Conservation (phyloP, 305 asterid species). For the Fraxinus floribunda region DNA sequence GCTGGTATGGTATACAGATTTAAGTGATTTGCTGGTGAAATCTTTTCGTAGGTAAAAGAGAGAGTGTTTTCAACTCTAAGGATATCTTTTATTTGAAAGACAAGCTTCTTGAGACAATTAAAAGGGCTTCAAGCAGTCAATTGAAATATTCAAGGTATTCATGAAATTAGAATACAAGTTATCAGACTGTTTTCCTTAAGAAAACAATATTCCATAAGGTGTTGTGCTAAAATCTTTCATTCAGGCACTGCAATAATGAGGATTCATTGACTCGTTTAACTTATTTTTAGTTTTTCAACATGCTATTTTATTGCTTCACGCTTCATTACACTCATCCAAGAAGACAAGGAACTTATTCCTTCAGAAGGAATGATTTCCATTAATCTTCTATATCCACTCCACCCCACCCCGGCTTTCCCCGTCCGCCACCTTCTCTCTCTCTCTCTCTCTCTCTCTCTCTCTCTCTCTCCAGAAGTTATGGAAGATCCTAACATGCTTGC, state of each 20-base stretch:
- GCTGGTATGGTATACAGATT: background rate
- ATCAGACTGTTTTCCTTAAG: conserved; percentile 32
- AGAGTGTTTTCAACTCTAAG: background rate
- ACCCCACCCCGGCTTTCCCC: background rate
- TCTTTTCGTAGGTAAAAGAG: background rate
- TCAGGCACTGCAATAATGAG: conserved; percentile 29
- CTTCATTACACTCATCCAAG: conserved; percentile 50
- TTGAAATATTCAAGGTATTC: conserved; percentile 38
- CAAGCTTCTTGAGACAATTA: conserved; percentile 25
- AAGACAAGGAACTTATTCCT: conserved; percentile 52
- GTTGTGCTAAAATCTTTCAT: conserved; percentile 10
- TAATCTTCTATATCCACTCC: conserved; percentile 23
- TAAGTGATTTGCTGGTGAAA: background rate
- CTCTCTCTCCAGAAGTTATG: conserved; percentile 32
- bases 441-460: background rate
- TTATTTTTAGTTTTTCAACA: conserved; percentile 38
- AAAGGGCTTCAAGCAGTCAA: conserved; percentile 20
- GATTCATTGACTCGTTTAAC: conserved; percentile 47
- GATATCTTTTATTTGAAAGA: conserved; percentile 31
- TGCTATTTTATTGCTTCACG: conserved; percentile 69
- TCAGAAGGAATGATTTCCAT: conserved; percentile 42
- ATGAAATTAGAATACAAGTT: conserved; percentile 45
- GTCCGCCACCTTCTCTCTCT: background rate
- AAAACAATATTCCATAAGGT: conserved; percentile 18
- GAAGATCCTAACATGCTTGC: conserved; percentile 63